phyloP scores from a whole-genome alignment of 78 protist species.

The Dictyostelium citrinum region DNA sequence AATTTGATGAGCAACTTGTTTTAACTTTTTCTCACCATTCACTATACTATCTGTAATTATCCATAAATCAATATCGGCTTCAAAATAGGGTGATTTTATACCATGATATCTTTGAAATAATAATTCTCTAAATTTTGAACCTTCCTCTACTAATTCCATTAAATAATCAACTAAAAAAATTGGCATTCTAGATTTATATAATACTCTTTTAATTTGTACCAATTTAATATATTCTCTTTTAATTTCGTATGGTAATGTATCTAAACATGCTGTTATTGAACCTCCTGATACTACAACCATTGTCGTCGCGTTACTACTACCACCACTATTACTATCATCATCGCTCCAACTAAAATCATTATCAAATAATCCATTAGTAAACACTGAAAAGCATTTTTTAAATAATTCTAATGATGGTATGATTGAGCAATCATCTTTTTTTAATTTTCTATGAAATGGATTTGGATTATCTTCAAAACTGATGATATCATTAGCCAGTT shows the following conservation, averaged over 20 bases:
- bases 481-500: background rate
- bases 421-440: background rate
- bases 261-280: background rate
- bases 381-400: constrained; percentile 1
- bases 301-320: background rate
- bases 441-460: background rate
- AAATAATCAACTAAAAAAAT: background rate
- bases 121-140: background rate
- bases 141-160: background rate
- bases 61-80: background rate
- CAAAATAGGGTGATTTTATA: background rate
- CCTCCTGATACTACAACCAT: background rate
- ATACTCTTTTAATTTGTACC: background rate
- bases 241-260: background rate
- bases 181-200: background rate
- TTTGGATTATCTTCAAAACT: background rate
- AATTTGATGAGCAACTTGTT: background rate
- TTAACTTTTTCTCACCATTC: background rate
- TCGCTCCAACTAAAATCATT: background rate
- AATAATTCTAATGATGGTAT: background rate
- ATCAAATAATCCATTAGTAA: background rate
- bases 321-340: no score
- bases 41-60: background rate
- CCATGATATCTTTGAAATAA: background rate
- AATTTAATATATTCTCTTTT: background rate